Base-by-base conservation (phyloP, 2,329 filamentous ascomycete species). In the Coniochaeta sp. region DNA sequence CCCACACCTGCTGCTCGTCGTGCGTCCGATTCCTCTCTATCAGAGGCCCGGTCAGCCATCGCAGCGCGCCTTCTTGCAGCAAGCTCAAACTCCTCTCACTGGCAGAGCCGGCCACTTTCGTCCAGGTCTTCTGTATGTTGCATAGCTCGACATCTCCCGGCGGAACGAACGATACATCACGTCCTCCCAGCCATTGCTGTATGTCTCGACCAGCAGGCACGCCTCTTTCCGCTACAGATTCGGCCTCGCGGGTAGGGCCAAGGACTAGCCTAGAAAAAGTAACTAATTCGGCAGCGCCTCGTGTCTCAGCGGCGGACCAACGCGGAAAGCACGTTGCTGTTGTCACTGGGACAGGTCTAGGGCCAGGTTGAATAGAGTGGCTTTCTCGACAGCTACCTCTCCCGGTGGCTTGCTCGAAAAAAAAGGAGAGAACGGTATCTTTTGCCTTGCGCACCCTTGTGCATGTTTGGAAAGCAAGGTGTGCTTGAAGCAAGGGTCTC, bases 51-150 rank as follows among this genome's bases (percentile, higher is more conserved):
- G 65, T 68, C 64, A 71, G 67, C 67, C 67, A 64, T 40, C 67
- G 66, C 67, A 65, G 70, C 67, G 68, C 69, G n/a, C 66, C 65
- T 66, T 62, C 65, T 65, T 70, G 70, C 69, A 70, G 67, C 65
- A 61, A 50, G 36, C 22, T 38, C 30, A 36, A 36, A 34, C 54
- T 56, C 54, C n/a, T 22, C 38, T 44, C 62, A 65, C 65, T 67
- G 63, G 65, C 59, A 64, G 64, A 66, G 62, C 17, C 10, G 47
- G 47, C 47, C 47, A 7, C 47, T 26, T n/a, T 28, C 30, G 19
- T 38, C 30, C 6, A 16, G 14, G 22, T 36, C 26, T 59, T 38
- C 22, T 55, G 47, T 55, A 65, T 66, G 54, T 38, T 34, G 30
- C 54, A n/a, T 56, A 34, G 54, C 5, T 24, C 28, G 54, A 30